Percentiles rank a stretch among this genome's conserved stretches.
Conservation (phyloP, 345 rosid genomes). For the Citrus trifoliata region DNA sequence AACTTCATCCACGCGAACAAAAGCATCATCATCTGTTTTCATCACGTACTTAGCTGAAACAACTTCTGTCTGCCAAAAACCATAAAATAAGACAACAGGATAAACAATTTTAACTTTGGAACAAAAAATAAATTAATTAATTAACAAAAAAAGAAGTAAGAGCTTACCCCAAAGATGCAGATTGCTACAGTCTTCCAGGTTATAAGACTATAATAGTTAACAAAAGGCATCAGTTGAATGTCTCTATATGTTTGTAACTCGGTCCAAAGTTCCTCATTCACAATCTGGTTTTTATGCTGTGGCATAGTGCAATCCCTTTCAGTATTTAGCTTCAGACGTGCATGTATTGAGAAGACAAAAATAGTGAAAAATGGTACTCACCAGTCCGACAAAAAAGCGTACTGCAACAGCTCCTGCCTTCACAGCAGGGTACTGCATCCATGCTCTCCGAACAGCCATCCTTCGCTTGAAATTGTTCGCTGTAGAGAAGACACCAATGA, state of each 20-base stretch:
- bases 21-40: constrained; percentile 47
- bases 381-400: constrained; percentile 44
- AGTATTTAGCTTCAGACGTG: not conserved
- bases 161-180: constrained; percentile 41
- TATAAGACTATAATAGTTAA: constrained; percentile 37
- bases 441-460: constrained; percentile 44
- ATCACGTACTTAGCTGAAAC: constrained; percentile 39
- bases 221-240: constrained; percentile 41
- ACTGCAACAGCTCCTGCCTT: constrained; percentile 33
- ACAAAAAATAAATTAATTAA: not conserved
- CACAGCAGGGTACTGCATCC: constrained; percentile 42
- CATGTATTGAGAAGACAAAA: not conserved
- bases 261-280: constrained; percentile 39
- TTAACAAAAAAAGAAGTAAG: not conserved
- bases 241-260: constrained; percentile 35
- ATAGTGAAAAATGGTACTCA: constrained; percentile 8
- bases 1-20: constrained; percentile 41
- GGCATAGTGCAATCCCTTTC: not conserved
- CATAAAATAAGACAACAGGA: constrained; percentile 10
- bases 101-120: not conserved
- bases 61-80: constrained; percentile 35
- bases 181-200: constrained; percentile 44
- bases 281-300: constrained; percentile 42
- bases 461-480: constrained; percentile 44
- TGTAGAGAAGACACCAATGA: constrained; percentile 39